Base-by-base conservation (phyloP, 1,139 yeast species). In the Nakaseomyces sp. region DNA sequence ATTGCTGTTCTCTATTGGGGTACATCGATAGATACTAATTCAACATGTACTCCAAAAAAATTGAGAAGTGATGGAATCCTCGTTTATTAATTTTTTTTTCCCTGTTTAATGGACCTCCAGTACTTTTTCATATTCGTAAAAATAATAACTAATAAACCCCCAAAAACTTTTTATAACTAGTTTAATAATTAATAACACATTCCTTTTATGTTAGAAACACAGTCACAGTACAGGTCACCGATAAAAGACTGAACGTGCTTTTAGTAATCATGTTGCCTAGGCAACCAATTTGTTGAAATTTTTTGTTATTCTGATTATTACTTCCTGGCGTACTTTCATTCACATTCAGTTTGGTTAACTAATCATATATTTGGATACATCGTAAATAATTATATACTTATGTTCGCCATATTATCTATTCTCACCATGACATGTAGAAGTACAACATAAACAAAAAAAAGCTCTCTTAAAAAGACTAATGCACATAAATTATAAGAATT, bases 401-500 rank as follows among this genome's bases (percentile, higher is more conserved):
- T 6, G 9, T 22, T 22, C 25, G n/a, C 5, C n/a, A 22, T 22
- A 22, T 2, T 9, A 22, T 22, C 24, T 7, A 7, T 7, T 22
- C 3, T 7, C 9, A 22, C 24, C 6, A 22, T 2, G 9, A 2
- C 9, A 22, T 2, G 6, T 3, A 7, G 3, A 22, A 22, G 9
- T 7, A 22, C 1, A 22, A 22, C 9, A 3, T 22, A 9, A 22
- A 6, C 9, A 22, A 22, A 22, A 6, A n/a, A 7, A 26, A 26
- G 6, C 29, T 29, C 12, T 13, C n/a, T n/a, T n/a, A n/a, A n/a
- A 15, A 29, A 32, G 36, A 32, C 15, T 32, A 18, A 32, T 32
- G 36, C 36, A 32, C 24, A 32, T 30, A 32, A 32, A 18, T 32
- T 32, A 12, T 32, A 32, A 32, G 36, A 32, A 32, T 32, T 32